Conservation (phyloP, 495 filamentous ascomycete genomes). For the Annulohypoxylon moriforme region DNA sequence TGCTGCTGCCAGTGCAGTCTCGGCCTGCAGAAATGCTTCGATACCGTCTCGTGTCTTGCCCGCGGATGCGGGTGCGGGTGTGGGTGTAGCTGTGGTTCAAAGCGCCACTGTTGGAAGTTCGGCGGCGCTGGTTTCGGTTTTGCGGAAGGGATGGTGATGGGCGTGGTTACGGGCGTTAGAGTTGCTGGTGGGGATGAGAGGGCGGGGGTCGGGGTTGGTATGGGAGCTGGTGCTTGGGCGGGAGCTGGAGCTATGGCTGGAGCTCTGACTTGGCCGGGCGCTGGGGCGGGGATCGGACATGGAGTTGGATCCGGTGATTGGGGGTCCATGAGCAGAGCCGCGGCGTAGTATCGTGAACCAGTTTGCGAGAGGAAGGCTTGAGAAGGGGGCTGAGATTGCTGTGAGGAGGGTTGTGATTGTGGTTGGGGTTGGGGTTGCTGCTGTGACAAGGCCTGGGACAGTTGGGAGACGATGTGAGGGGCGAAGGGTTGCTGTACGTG, state of each 20-base stretch:
- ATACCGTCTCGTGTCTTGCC: neutral
- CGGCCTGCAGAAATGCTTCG: neutral
- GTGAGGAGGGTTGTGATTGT: neutral
- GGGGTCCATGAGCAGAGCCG: neutral
- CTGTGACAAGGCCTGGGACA: neutral
- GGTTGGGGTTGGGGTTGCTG: neutral
- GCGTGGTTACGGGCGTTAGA: neutral
- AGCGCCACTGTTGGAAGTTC: slow-evolving; percentile 31
- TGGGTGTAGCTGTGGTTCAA: slow-evolving; percentile 19
- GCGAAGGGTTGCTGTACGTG: neutral
- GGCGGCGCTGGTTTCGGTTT: neutral
- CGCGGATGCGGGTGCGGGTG: neutral
- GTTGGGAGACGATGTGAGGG: neutral
- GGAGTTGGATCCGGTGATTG: neutral
- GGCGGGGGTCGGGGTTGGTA: neutral
- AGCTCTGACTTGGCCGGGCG: neutral
- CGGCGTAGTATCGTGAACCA: neutral
- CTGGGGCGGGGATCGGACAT: neutral
- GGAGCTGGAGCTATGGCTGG: neutral
- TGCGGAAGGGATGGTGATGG: neutral
- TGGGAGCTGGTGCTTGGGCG: neutral
- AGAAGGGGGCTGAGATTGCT: neutral
- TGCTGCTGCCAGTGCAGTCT: neutral
- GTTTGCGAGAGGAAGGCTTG: neutral
- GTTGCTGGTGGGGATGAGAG: neutral